phyloP scores from a whole-genome alignment of 2,329 filamentous ascomycete species.

The Trichoderma sp. region DNA sequence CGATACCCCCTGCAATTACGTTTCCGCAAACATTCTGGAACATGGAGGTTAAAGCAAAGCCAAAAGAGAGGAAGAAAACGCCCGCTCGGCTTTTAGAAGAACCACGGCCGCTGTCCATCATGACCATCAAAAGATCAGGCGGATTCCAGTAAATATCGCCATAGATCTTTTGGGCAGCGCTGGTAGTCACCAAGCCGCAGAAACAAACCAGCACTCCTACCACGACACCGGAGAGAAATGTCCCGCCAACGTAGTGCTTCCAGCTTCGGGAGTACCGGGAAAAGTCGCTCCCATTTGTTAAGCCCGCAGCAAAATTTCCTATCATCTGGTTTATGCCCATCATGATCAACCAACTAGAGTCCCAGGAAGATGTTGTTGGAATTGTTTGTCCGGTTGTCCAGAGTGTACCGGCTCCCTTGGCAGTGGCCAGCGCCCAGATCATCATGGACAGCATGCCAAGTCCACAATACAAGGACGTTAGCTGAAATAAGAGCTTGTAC shows the following conservation, averaged over 20 bases:
- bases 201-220: not conserved
- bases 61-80: not conserved
- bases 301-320: not conserved
- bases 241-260: not conserved
- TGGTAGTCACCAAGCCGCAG: not conserved
- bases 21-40: not conserved
- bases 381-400: not conserved
- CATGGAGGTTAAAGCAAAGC: not conserved
- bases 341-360: not conserved
- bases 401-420: not conserved
- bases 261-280: not conserved
- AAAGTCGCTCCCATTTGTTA: not conserved
- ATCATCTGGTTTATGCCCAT: not conserved
- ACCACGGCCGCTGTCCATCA: not conserved
- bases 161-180: not conserved
- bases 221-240: not conserved
- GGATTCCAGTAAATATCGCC: not conserved
- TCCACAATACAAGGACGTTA: not conserved
- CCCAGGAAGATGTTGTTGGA: not conserved
- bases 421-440: not conserved
- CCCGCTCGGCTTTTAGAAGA: not conserved
- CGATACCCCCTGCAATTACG: not conserved
- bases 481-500: not conserved
- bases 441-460: not conserved
- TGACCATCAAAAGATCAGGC: not conserved